Evolutionary conservation across 768 basidiomycete genomes (phyloP), one percentile per base, ranked within the genome.

Genomic region (Butyriboletus loyo): DNA sequence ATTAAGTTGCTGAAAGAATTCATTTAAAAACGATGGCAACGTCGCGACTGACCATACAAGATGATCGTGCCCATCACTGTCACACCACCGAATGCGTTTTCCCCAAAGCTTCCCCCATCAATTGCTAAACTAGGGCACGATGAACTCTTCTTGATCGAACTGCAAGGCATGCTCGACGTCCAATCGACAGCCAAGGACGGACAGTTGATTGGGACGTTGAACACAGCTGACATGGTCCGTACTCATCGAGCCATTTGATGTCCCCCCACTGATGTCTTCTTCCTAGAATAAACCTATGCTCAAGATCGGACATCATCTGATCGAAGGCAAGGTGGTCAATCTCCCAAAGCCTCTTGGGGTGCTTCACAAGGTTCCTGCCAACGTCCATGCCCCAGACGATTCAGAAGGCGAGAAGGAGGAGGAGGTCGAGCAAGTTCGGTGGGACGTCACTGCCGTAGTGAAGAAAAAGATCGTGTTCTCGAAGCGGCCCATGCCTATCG

Each of bases 261-360:
- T 28, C 30, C 34, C 40, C 46, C 15, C 22, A 19, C 48, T 56
- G 56, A 58, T 14, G 35, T 13, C 17, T 14, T 39, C 22, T 21
- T 24, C n/a, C 30, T 25, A 60, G 90, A 85, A 81, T 56, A 89
- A 86, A 59, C 84, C 90, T 4, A 92, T 84, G 3, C 77, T 98
- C 7, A 69, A 77, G 49, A 88, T 98, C 53, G 94, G 94, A 13
- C 86, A 95, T 69, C 92, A 97, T 62, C 76, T 94, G 28, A 82
- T 98, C 5, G 95, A 98, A 64, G 94, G 94, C 48, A 90, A 88
- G 65, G 76, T 96, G 54, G 77, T 82, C 31, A 75, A 71, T 40
- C 76, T 98, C 7, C 72, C 86, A 2, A 95, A 91, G 65, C 92
- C 94, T 0, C 76, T 91, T 27, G 95, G 89, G 3, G 81, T 97